Conservation (phyloP, 2,329 filamentous ascomycete species). For the Epichloe uncinata region DNA sequence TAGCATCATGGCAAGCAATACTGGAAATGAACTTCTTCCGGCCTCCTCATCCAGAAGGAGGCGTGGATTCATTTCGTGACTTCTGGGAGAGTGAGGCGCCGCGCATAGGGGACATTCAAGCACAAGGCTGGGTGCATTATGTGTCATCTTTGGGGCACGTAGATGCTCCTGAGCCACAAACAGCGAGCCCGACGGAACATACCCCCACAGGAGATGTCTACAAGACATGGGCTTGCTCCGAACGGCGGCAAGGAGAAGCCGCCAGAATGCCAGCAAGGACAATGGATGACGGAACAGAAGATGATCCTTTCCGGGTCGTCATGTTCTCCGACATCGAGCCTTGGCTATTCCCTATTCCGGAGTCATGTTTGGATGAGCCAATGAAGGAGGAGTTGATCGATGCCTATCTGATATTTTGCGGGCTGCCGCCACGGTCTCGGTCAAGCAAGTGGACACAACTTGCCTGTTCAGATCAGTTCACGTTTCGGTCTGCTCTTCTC, state of each 20-base stretch:
- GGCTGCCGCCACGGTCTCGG: constrained; percentile 38
- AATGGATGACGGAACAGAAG: constrained; percentile 60
- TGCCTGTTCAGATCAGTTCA: constrained; percentile 19
- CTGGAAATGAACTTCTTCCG: constrained; percentile 58
- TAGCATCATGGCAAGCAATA: constrained; percentile 71
- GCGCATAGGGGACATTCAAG: constrained; percentile 60
- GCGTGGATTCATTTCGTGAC: constrained; percentile 39
- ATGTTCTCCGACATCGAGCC: constrained; percentile 64
- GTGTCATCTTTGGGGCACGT: constrained; percentile 20
- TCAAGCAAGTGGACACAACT: constrained; percentile 16
- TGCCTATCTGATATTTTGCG: constrained; percentile 56
- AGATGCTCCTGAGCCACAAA: constrained; percentile 27
- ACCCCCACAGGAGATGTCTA: constrained; percentile 29
- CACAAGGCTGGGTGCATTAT: constrained; percentile 57
- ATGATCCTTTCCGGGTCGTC: constrained; percentile 73
- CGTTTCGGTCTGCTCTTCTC: constrained; percentile 7
- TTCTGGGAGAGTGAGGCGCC: constrained; percentile 83
- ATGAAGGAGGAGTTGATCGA: constrained; percentile 43
- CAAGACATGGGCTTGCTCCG: constrained; percentile 38
- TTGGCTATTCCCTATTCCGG: constrained; percentile 42
- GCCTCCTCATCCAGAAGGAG: constrained; percentile 10
- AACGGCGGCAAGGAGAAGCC: constrained; percentile 33
- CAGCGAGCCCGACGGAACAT: constrained; percentile 4
- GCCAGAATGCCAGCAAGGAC: constrained; percentile 56
- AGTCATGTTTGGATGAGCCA: constrained; percentile 13